phyloP scores from a whole-genome alignment of 2,329 filamentous ascomycete genomes.

The Pseudomassariella vexata region DNA sequence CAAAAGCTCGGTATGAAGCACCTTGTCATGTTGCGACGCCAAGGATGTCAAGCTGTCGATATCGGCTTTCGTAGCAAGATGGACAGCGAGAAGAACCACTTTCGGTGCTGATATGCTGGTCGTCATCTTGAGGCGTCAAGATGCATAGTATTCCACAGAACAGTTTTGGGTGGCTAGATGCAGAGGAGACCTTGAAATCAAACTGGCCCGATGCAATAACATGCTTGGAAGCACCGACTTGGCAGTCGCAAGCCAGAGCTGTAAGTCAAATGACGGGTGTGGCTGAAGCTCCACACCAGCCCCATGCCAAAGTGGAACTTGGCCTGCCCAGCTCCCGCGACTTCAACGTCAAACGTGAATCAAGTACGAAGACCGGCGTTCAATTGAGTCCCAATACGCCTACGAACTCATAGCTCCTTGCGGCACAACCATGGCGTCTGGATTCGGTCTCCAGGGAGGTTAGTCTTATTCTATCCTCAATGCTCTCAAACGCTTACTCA shows the following conservation, averaged over 20 bases:
- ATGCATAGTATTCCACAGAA: conserved; percentile 4
- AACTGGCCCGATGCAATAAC: neutral
- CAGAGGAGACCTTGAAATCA: neutral
- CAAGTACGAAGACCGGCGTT: conserved; percentile 5
- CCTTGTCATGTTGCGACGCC: conserved; percentile 44
- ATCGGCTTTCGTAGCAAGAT: conserved; percentile 62
- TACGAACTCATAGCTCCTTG: conserved; percentile 1
- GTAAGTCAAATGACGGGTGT: neutral
- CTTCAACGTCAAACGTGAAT: conserved; percentile 9
- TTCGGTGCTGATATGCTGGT: conserved; percentile 57
- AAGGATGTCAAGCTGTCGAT: conserved; percentile 57
- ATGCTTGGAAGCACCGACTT: conserved; percentile 1
- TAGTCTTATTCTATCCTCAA: conserved; percentile 28
- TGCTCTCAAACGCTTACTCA: conserved; percentile 10
- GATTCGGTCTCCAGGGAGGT: conserved; percentile 79
- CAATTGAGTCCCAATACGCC: conserved; percentile 6
- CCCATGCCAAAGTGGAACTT: conserved; percentile 5
- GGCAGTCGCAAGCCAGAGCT: neutral
- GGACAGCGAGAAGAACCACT: conserved; percentile 65
- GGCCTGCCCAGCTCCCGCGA: conserved; percentile 6
- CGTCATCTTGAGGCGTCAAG: conserved; percentile 20
- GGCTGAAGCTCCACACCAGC: conserved; percentile 4
- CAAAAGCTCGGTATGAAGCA: conserved; percentile 58
- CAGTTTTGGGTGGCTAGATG: neutral
- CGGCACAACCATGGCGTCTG: conserved; percentile 61